A percentile compares a stretch with the other conserved stretches of the same genome.
phyloP scores from a whole-genome alignment of 2,329 filamentous ascomycete genomes.

The Apiospora phragmitis region DNA sequence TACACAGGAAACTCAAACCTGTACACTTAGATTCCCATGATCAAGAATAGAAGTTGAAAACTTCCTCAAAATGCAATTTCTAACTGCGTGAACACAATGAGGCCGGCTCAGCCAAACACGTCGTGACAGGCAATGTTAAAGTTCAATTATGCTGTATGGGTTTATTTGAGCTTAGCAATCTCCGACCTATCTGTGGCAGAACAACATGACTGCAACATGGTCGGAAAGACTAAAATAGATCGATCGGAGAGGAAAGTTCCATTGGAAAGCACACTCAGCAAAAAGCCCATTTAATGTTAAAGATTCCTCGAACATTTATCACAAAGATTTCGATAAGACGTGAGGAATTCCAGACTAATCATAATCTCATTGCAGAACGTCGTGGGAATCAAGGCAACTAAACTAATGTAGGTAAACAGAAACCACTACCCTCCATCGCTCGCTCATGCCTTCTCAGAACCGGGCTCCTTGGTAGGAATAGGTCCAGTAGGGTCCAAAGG shows the following conservation, averaged over 20 bases:
- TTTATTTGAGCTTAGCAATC: too few species aligned
- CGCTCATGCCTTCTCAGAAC: constrained; percentile 24
- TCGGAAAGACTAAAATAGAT: too few species aligned
- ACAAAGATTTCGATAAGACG: neutral
- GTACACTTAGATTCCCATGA: constrained; percentile 5
- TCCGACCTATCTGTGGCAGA: too few species aligned
- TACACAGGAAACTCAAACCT: neutral
- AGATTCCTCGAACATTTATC: too few species aligned
- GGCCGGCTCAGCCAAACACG: neutral
- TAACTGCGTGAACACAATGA: neutral
- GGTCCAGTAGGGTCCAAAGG: constrained; percentile 24
- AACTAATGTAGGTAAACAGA: neutral
- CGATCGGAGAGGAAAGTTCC: too few species aligned
- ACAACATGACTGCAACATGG: too few species aligned
- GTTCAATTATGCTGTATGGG: too few species aligned
- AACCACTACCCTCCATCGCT: neutral
- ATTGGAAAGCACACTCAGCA: too few species aligned
- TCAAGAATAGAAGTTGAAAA: neutral
- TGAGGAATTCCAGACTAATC: neutral
- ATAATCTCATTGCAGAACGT: constrained; percentile 1
- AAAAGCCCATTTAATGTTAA: too few species aligned
- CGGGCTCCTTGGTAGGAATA: constrained; percentile 26
- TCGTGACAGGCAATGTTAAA: neutral
- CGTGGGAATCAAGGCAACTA: constrained; percentile 1
- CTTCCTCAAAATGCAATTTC: neutral